Evolutionary conservation across 371 early-diverging fungal genomes (phyloP).

Genomic region (Fennellomyces sp.): DNA sequence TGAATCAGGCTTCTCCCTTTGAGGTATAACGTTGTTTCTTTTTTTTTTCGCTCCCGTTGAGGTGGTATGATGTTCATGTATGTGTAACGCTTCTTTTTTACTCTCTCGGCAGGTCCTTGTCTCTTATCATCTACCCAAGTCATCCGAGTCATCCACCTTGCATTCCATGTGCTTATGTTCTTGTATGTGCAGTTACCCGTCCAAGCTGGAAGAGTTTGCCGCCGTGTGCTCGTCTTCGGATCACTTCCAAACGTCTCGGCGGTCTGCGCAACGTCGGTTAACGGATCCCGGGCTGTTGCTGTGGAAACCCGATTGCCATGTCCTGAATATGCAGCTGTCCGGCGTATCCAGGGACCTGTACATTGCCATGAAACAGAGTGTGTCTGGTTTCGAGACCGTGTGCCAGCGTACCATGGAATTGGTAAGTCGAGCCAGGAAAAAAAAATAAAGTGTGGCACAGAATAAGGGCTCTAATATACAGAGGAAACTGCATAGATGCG

Average conservation of each 20-base stretch:
- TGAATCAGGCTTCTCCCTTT: constrained; percentile 32
- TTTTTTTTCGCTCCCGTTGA: not conserved
- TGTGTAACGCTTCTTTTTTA: too few relatives aligned
- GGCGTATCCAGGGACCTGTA: constrained; percentile 35
- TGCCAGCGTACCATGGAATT: constrained; percentile 42
- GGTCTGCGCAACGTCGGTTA: constrained; percentile 15
- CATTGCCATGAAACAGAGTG: constrained; percentile 35
- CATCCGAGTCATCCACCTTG: constrained; percentile 3
- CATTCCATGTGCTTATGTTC: constrained; percentile 18
- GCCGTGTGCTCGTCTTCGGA: constrained; percentile 24
- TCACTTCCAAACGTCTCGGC: not conserved
- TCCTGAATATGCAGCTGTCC: constrained; percentile 32
- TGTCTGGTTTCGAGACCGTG: constrained; percentile 32
- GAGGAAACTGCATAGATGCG: constrained; percentile 26
- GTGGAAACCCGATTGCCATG: constrained; percentile 4
- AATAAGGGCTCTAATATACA: too few relatives aligned
- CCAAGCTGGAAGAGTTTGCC: constrained; percentile 40
- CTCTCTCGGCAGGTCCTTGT: constrained; percentile 26
- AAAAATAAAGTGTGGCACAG: too few relatives aligned
- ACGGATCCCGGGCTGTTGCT: constrained; percentile 23
- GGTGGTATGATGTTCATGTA: too few relatives aligned
- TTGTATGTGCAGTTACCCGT: constrained; percentile 3
- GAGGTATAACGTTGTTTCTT: constrained; percentile 28
- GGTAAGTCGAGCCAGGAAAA: constrained; percentile 20
- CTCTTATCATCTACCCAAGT: constrained; percentile 31